Evolutionary conservation across 257 asterid genomes (phyloP), one percentile per base, ranked within the genome.

Genomic region (Rubia yunnanensis): DNA sequence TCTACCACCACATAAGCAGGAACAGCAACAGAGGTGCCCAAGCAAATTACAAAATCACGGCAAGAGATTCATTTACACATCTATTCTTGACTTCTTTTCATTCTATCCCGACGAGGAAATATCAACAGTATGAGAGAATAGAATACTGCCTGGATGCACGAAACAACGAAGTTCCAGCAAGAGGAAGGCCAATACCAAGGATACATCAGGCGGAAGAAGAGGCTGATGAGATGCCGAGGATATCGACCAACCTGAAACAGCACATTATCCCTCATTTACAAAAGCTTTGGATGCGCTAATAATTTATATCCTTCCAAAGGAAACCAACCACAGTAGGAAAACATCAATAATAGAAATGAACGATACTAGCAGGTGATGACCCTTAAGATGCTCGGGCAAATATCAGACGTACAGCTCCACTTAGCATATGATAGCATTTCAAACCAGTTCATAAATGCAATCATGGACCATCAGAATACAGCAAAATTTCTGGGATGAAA

Each of bases 111-210:
- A 62, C 73, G 50, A 58, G 88, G 81, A 66, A 83, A 76, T 13
- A 91, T 27, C 35, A 82, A 63, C 41, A 85, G 63, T 74, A 84
- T 64, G 6, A 88, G 67, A 26, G 91, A 80, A 64, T 72, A 82
- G 32, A 88, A 65, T 56, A 88, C 63, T 2, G 85, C 81, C 65
- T 74, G 78, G 65, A 83, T 73, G 72, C 95, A 91, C 0, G 95
- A 77, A 73, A 82, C 36, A 1, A 88, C 28, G 31, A 91, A 91
- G 72, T 85, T 83, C 98, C 96, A 91, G 80, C 90, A 91, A 26
- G 96, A 88, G 17, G 96, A 88, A n/a, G 98, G 98, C 96, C 98
- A 91, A 71, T 85, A 88, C 96, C 98, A 85, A 5, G 98, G 98
- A 74, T 86, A 91, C 35, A 91, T 74, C 70, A 88, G 59, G 58